Conservation (phyloP, 2,329 filamentous ascomycete species). For the Colletotrichum sp. region DNA sequence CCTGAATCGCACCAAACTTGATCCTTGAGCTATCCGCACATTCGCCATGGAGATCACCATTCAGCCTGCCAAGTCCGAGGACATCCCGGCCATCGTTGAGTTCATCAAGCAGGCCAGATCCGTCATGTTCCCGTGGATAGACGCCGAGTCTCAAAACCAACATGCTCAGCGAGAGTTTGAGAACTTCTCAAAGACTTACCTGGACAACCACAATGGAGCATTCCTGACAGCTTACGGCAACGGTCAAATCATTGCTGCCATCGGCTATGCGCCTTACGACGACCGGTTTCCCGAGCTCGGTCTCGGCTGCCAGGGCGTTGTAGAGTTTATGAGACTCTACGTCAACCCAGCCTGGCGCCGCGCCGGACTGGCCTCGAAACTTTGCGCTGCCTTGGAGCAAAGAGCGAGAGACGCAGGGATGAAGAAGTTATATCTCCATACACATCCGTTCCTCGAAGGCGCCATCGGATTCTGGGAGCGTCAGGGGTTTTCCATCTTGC, state of each 20-base stretch:
- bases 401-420: constrained; percentile 19
- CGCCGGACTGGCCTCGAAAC: constrained; percentile 27
- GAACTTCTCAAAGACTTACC: constrained; percentile 24
- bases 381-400: constrained; percentile 22
- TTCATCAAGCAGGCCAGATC: constrained; percentile 27
- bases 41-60: constrained; percentile 16
- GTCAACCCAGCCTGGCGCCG: constrained; percentile 29
- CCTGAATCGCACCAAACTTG: fast-evolving
- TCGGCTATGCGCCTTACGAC: constrained; percentile 29
- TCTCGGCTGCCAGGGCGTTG: constrained; percentile 19
- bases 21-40: fast-evolving
- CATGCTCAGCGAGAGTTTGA: constrained; percentile 22
- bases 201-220: constrained; percentile 23
- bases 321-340: constrained; percentile 31
- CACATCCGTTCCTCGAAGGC: constrained; percentile 29
- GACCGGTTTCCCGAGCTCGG: constrained; percentile 26
- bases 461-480: constrained; percentile 29
- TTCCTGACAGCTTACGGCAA: constrained; percentile 24
- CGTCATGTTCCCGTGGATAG: constrained; percentile 31
- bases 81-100: constrained; percentile 25
- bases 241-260: constrained; percentile 25
- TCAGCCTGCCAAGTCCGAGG: constrained; percentile 14
- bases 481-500: constrained; percentile 24
- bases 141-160: constrained; percentile 18
- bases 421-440: constrained; percentile 28